A percentile compares a stretch with the other conserved stretches of the same genome.
These are phyloP conservation scores for Xylaria digitata DNA, from an alignment of 2,329 filamentous ascomycete species.

Conservation along the genomic window DNA sequence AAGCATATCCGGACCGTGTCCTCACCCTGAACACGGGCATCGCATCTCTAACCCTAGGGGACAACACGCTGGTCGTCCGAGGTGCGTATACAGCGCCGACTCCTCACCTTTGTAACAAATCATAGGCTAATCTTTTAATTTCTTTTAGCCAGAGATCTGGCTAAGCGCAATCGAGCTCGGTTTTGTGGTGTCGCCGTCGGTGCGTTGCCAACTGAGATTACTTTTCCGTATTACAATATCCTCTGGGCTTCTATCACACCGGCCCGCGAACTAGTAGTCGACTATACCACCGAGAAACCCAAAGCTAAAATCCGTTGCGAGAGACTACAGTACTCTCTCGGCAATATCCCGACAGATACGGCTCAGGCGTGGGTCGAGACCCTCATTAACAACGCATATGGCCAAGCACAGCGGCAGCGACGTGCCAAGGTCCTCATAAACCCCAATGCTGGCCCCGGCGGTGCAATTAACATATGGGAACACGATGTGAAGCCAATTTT, in stretches of 20 bases:
- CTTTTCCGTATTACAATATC: slow-evolving; percentile 82
- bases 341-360: slow-evolving; percentile 54
- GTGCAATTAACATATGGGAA: slow-evolving; percentile 77
- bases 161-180: slow-evolving; percentile 41
- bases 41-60: slow-evolving; percentile 15
- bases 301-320: slow-evolving; percentile 70
- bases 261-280: slow-evolving; percentile 68
- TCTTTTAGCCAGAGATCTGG: slow-evolving; percentile 42
- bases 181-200: slow-evolving; percentile 47
- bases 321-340: slow-evolving; percentile 70
- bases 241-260: slow-evolving; percentile 76
- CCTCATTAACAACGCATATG: slow-evolving; percentile 77
- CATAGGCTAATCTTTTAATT: slow-evolving; percentile 7
- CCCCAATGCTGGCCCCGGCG: slow-evolving; percentile 86
- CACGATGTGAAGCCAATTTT: slow-evolving; percentile 84
- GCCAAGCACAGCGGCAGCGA: slow-evolving; percentile 74
- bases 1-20: not conserved
- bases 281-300: slow-evolving; percentile 73
- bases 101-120: not conserved
- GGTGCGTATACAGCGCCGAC: slow-evolving; percentile 15
- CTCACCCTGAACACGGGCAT: slow-evolving; percentile 23
- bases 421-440: slow-evolving; percentile 91
- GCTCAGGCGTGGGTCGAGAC: slow-evolving; percentile 70
- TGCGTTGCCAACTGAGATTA: slow-evolving; percentile 37
- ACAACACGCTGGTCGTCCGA: slow-evolving; percentile 24